phyloP scores from a whole-genome alignment of 176 grass and related monocot species.

The Cenchrus fungigraminus region DNA sequence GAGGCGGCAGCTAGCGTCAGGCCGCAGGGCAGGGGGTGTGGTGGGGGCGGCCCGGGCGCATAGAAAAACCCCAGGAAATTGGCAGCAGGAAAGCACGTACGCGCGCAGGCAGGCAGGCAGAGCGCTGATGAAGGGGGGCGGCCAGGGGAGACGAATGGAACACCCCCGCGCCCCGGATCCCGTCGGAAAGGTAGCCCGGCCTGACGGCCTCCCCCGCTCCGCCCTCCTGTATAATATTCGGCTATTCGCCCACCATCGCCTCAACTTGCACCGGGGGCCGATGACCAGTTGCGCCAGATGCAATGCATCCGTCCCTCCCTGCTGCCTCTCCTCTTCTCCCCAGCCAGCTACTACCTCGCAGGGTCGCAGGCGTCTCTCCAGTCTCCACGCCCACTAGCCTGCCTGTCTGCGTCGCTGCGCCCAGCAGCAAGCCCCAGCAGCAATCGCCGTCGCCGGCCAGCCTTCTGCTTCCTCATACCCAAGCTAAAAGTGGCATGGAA shows the following conservation, averaged over 20 bases:
- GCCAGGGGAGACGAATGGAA: slow-evolving; percentile 64
- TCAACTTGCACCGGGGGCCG: slow-evolving; percentile 44
- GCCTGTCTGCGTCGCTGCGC: background rate
- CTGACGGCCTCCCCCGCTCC: background rate
- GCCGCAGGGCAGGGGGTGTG: background rate
- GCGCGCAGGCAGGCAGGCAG: too few species aligned
- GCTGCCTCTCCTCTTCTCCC: background rate
- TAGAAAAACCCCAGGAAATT: slow-evolving; percentile 3
- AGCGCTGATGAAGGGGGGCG: background rate
- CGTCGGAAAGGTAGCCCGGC: background rate
- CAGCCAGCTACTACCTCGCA: too few species aligned
- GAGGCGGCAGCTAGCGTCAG: too few species aligned
- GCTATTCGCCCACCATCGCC: slow-evolving; percentile 54
- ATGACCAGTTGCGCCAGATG: slow-evolving; percentile 50
- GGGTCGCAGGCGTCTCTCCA: background rate
- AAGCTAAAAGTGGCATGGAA: background rate
- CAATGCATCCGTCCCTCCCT: slow-evolving; percentile 42
- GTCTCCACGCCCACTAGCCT: background rate
- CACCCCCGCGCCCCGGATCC: slow-evolving; percentile 10
- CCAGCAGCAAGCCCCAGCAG: background rate
- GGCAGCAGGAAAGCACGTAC: background rate
- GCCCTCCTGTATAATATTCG: slow-evolving; percentile 48
- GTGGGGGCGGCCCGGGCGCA: background rate
- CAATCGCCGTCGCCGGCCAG: too few species aligned
- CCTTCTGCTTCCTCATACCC: background rate